Conservation (phyloP, 1,284 basidiomycete species). For the Hemileia vastatrix region DNA sequence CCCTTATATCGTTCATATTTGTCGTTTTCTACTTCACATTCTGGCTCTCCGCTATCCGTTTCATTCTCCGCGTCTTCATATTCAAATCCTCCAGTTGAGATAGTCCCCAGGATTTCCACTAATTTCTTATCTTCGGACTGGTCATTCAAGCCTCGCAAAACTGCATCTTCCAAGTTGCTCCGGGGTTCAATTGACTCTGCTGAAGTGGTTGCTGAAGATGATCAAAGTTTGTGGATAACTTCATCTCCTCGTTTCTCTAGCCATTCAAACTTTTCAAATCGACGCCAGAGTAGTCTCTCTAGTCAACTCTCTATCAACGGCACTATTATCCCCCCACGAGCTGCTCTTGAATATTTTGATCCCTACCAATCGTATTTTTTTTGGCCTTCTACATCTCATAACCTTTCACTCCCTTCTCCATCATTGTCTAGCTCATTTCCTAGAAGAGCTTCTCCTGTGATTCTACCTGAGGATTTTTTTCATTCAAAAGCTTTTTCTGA, state of each 20-base stretch:
- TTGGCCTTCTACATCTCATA: conserved; percentile 2
- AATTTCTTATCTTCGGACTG: conserved; percentile 7
- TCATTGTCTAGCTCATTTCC: background rate
- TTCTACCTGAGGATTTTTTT: conserved; percentile 18
- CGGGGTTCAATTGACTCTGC: too few species aligned
- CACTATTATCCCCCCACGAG: background rate
- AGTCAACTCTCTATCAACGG: background rate
- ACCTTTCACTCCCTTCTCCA: background rate
- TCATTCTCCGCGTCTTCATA: background rate
- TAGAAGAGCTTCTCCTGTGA: background rate
- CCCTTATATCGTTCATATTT: conserved; percentile 4
- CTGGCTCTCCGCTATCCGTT: background rate
- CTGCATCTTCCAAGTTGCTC: conserved; percentile 10
- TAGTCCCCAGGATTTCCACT: conserved; percentile 4
- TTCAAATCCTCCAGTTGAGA: background rate
- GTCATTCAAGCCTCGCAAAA: conserved; percentile 10
- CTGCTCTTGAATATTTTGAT: background rate
- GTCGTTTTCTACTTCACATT: conserved; percentile 1
- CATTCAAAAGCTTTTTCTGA: conserved; percentile 20
- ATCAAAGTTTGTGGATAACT: conserved; percentile 11
- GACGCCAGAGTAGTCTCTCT: too few species aligned
- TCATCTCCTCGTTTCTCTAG: background rate
- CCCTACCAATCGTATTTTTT: background rate
- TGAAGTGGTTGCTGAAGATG: conserved; percentile 19
- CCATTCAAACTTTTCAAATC: background rate